A percentile compares a stretch with the other conserved stretches of the same genome.
phyloP scores from a whole-genome alignment of 495 filamentous ascomycete species.

The Saxophila tyrrhenica region DNA sequence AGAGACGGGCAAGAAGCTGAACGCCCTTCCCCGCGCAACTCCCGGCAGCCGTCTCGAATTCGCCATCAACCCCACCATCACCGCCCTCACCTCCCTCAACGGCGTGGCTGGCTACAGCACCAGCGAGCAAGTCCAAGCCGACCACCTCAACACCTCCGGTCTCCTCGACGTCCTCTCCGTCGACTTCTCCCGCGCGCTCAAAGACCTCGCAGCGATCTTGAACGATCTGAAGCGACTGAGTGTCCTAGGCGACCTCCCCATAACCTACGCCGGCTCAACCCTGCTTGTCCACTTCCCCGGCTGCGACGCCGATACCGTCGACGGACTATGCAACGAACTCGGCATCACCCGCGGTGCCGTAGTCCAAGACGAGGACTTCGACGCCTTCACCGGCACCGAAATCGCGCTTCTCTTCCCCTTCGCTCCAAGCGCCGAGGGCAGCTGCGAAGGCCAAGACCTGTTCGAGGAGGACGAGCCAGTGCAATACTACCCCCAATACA shows the following conservation, averaged over 20 bases:
- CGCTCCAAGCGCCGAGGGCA: slow-evolving; percentile 45
- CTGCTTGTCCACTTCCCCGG: slow-evolving; percentile 82
- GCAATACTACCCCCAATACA: background rate
- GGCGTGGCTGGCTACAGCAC: slow-evolving; percentile 28
- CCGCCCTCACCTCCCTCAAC: slow-evolving; percentile 55
- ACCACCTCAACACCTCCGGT: slow-evolving; percentile 61
- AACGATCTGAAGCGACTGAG: slow-evolving; percentile 71
- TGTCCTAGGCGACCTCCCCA: slow-evolving; percentile 68
- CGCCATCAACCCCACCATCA: slow-evolving; percentile 74
- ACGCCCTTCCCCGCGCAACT: slow-evolving; percentile 38
- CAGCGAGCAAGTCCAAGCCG: slow-evolving; percentile 3
- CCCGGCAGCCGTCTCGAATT: slow-evolving; percentile 80
- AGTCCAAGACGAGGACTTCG: slow-evolving; percentile 54
- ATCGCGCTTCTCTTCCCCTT: slow-evolving; percentile 79
- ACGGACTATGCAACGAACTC: slow-evolving; percentile 75
- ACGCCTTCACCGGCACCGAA: slow-evolving; percentile 32
- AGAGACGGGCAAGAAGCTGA: slow-evolving; percentile 52
- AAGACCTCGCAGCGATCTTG: slow-evolving; percentile 67
- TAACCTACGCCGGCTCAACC: slow-evolving; percentile 52
- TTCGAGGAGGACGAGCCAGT: slow-evolving; percentile 24
- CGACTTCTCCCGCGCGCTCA: slow-evolving; percentile 79
- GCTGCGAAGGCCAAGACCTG: slow-evolving; percentile 20
- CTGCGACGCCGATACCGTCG: slow-evolving; percentile 74
- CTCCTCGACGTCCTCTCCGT: slow-evolving; percentile 73
- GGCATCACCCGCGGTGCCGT: slow-evolving; percentile 67